Evolutionary conservation across 176 grass and related monocot genomes (phyloP).

Genomic region (Oropetium thomaeum): DNA sequence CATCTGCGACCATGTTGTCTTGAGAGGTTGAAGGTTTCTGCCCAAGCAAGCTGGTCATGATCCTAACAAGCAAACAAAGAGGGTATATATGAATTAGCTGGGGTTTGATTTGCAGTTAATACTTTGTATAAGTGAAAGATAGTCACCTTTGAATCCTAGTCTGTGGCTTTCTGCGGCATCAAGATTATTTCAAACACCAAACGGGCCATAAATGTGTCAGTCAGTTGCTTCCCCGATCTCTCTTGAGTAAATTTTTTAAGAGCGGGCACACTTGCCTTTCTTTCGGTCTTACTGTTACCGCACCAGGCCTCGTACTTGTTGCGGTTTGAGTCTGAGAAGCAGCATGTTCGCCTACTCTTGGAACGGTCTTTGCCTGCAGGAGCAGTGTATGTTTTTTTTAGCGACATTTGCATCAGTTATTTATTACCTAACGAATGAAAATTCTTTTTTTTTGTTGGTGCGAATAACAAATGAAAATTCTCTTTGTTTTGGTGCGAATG

Average conservation of each 20-base stretch:
- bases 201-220: constrained; percentile 46
- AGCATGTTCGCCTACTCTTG: constrained; percentile 22
- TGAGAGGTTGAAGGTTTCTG: constrained; percentile 11
- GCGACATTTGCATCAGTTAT: no score
- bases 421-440: no score
- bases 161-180: constrained; percentile 57
- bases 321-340: constrained; percentile 13
- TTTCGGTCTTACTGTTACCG: constrained; percentile 22
- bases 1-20: background rate
- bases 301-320: constrained; percentile 9
- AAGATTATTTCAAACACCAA: constrained; percentile 39
- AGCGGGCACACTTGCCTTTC: constrained; percentile 63
- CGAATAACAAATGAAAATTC: no score
- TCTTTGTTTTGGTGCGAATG: no score
- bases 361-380: constrained; percentile 58
- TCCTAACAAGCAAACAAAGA: constrained; percentile 35
- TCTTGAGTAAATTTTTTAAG: constrained; percentile 55
- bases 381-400: background rate
- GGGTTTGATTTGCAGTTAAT: constrained; percentile 2
- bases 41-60: constrained; percentile 33
- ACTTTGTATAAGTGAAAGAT: background rate
- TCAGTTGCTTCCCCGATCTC: constrained; percentile 48
- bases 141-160: constrained; percentile 59
- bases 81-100: background rate
- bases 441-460: no score